Base-by-base conservation (phyloP, 2,329 filamentous ascomycete genomes). In the Penicillium glabrum region DNA sequence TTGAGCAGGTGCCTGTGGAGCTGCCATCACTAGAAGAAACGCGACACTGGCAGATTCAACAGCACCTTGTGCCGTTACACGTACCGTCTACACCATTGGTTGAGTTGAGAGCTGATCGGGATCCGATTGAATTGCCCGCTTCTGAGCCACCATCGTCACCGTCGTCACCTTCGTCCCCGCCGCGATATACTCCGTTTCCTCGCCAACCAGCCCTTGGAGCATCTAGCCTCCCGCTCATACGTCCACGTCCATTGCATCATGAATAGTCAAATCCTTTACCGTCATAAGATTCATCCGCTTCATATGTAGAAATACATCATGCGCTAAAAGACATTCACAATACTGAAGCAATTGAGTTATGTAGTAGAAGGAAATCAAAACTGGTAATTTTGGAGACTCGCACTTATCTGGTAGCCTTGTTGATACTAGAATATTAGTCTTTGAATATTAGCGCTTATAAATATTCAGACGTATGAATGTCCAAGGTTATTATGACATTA, bases 11-110 rank as follows among this genome's bases (percentile, higher is more conserved):
- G 11, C 49, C 45, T 2, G 49, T 56, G 13, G 54, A 56, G 24
- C 47, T 56, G 10, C 54, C 54, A n/a, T 56, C 54, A 9, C 45
- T 51, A 3, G 54, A 56, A 53, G 54, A 56, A 31, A 56, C 54
- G 21, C 13, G 27, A 5, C 19, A 44, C 14, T 56, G 54, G 54
- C 54, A 56, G 24, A 46, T 49, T n/a, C 48, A 49, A 16, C 44
- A 53, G 5, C 54, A 56, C 29, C 37, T 37, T 4, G 29, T 29
- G 10, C 29, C 51, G 5, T 23, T 8, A 31, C 31, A 39, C 2
- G 27, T 29, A 26, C 21, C 43, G 11, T 31, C 19, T 7, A 27
- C 14, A 4, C 44, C 54, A 16, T 11, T 56, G n/a, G 53, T 33
- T 21, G 53, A 56, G 10, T 43, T 56, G 6, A 33, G 47, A 29